These are phyloP conservation scores for Nymphaea thermarum DNA, from an alignment of 164 flowering plant species.

Conservation along the genomic window DNA sequence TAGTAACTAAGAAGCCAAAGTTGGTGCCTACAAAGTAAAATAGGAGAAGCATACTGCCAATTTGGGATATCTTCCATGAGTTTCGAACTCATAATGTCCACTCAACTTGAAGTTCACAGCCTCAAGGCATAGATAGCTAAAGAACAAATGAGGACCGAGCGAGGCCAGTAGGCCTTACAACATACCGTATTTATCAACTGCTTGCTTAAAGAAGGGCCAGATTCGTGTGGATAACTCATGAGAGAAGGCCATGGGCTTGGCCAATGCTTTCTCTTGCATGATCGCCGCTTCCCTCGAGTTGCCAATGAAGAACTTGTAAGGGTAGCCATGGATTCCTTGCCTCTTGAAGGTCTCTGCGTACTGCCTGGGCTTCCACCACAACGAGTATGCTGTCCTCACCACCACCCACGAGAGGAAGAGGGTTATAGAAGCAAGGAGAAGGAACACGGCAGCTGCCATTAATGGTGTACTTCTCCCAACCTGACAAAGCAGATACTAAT, in stretches of 20 bases:
- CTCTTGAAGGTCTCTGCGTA: slow-evolving; percentile 5
- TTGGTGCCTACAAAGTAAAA: not conserved
- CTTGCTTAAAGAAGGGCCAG: slow-evolving; percentile 5
- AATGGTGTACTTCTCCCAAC: too few species aligned
- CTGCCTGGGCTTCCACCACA: slow-evolving; percentile 10
- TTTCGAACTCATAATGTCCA: not conserved
- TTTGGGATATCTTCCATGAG: not conserved
- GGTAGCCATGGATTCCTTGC: slow-evolving; percentile 12
- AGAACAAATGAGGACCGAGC: too few species aligned
- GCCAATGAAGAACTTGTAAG: slow-evolving; percentile 7
- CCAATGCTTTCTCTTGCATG: slow-evolving; percentile 1
- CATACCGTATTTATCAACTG: slow-evolving; percentile 8
- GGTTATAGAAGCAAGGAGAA: not conserved
- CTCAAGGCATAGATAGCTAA: not conserved
- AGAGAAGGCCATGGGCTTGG: slow-evolving; percentile 11
- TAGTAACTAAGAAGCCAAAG: too few species aligned
- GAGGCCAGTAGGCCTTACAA: not conserved
- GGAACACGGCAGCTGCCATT: too few species aligned
- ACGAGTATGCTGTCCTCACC: not conserved
- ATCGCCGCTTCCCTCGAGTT: slow-evolving; percentile 5
- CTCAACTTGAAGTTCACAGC: not conserved
- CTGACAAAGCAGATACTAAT: too few species aligned
- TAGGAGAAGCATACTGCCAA: not conserved
- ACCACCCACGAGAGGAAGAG: not conserved
- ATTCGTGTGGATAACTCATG: slow-evolving; percentile 10